Conservation (phyloP, 768 basidiomycete genomes). For the Botryobasidium botryosum region DNA sequence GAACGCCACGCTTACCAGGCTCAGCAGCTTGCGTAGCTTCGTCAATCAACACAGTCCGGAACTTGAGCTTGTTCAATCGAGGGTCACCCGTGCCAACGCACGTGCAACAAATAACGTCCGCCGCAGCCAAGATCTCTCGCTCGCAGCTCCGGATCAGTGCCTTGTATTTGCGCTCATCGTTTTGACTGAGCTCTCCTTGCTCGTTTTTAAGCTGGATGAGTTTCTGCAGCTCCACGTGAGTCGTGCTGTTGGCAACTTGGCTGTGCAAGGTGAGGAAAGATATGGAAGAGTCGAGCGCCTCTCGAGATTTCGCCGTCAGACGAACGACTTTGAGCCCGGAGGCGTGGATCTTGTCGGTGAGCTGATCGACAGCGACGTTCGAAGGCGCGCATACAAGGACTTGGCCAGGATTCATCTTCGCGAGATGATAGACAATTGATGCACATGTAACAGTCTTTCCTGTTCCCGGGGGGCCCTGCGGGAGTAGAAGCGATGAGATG, state of each 20-base stretch:
- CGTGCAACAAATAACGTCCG: constrained; percentile 97
- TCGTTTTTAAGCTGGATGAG: constrained; percentile 95
- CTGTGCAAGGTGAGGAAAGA: constrained; percentile 88
- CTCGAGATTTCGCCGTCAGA: constrained; percentile 92
- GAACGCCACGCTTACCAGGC: constrained; percentile 55
- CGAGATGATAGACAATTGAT: constrained; percentile 94
- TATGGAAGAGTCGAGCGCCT: constrained; percentile 93
- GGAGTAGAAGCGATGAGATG: background rate
- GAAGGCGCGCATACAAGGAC: constrained; percentile 98
- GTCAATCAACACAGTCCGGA: constrained; percentile 94
- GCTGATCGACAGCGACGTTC: constrained; percentile 97
- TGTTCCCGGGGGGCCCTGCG: constrained; percentile 81
- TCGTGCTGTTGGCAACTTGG: constrained; percentile 92
- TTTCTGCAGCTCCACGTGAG: constrained; percentile 94
- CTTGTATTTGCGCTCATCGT: constrained; percentile 97
- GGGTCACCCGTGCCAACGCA: constrained; percentile 98
- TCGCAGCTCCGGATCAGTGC: constrained; percentile 87
- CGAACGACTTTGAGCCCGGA: constrained; percentile 98
- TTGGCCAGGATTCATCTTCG: constrained; percentile 99
- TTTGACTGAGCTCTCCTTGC: constrained; percentile 90
- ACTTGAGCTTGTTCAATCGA: constrained; percentile 89
- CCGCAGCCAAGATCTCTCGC: constrained; percentile 88
- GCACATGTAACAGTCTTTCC: constrained; percentile 99
- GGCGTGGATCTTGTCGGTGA: constrained; percentile 97
- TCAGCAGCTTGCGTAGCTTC: constrained; percentile 98